Percentiles rank a stretch among this genome's conserved stretches.
These are phyloP conservation scores for Chlamydomonas eustigma DNA, from an alignment of 139 green algal genomes.

Conservation along the genomic window DNA sequence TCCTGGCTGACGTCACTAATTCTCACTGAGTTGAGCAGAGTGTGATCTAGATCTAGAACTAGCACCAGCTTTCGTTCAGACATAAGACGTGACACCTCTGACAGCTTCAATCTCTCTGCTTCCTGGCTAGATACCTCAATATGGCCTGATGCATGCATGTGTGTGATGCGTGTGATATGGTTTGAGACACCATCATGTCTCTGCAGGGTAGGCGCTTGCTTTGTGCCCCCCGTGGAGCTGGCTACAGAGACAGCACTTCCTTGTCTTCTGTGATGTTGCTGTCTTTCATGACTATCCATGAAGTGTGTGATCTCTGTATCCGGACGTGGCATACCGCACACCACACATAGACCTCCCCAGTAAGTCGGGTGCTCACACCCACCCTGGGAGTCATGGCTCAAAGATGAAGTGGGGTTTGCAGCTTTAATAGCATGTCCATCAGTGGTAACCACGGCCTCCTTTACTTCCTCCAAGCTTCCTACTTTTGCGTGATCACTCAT, in stretches of 20 bases:
- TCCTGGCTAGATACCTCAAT: slow-evolving; percentile 41
- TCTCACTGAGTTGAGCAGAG: slow-evolving; percentile 79
- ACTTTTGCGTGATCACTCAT: no score
- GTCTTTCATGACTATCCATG: background rate
- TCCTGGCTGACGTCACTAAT: slow-evolving; percentile 25
- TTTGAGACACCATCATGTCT: background rate
- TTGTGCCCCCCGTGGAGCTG: background rate
- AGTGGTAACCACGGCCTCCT: no score
- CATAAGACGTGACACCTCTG: slow-evolving; percentile 29
- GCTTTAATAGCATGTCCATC: no score
- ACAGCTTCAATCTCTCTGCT: slow-evolving; percentile 31
- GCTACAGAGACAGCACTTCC: background rate
- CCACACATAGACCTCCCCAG: slow-evolving; percentile 73
- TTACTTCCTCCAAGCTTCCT: no score
- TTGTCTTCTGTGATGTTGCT: background rate
- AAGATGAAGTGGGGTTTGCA: no score
- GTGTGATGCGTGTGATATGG: slow-evolving; percentile 14
- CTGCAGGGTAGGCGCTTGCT: background rate
- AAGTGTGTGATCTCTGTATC: background rate
- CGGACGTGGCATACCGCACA: slow-evolving; percentile 50
- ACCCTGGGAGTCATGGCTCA: no score
- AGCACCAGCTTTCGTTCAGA: slow-evolving; percentile 54
- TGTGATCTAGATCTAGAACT: slow-evolving; percentile 95
- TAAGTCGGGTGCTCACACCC: slow-evolving; percentile 72
- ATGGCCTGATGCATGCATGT: slow-evolving; percentile 31